Evolutionary conservation across 805 yeast species (phyloP).

Genomic region (Saccharomycopsis fermentans): DNA sequence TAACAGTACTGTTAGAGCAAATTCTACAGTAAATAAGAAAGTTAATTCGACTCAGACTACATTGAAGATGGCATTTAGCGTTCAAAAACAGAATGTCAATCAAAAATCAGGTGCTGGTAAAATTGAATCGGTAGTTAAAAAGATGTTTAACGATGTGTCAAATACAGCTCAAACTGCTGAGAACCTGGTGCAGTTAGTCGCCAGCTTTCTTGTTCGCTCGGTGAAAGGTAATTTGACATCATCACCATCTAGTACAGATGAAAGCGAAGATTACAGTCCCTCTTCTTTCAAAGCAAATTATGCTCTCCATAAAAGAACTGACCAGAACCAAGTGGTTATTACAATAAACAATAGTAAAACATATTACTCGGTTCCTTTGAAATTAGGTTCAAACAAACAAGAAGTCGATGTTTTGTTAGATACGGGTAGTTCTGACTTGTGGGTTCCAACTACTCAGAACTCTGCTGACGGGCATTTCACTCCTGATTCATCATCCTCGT

Average conservation of each 20-base stretch:
- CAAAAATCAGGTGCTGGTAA: neutral
- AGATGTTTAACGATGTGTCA: neutral
- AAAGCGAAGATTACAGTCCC: conserved; percentile 8
- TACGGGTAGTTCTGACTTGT: conserved; percentile 27
- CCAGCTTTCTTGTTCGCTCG: neutral
- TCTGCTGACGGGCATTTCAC: conserved; percentile 2
- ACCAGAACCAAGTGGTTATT: conserved; percentile 18
- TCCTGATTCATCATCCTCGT: neutral
- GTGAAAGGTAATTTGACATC: neutral
- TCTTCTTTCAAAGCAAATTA: conserved; percentile 14
- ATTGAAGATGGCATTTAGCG: neutral
- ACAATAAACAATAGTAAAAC: conserved; percentile 7
- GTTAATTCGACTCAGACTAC: neutral
- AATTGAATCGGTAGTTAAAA: neutral
- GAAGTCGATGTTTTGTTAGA: conserved; percentile 22
- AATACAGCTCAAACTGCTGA: neutral
- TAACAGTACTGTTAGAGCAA: neutral
- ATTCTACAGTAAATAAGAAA: neutral
- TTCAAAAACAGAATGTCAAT: neutral
- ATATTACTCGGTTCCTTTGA: conserved; percentile 7
- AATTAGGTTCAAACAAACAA: conserved; percentile 7
- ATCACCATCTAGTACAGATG: conserved; percentile 11
- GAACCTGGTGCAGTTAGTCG: neutral
- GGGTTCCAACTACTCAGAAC: conserved; percentile 20
- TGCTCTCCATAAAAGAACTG: conserved; percentile 26